phyloP scores from a whole-genome alignment of 805 yeast genomes.

The Jamesozyma jinghongensis region DNA sequence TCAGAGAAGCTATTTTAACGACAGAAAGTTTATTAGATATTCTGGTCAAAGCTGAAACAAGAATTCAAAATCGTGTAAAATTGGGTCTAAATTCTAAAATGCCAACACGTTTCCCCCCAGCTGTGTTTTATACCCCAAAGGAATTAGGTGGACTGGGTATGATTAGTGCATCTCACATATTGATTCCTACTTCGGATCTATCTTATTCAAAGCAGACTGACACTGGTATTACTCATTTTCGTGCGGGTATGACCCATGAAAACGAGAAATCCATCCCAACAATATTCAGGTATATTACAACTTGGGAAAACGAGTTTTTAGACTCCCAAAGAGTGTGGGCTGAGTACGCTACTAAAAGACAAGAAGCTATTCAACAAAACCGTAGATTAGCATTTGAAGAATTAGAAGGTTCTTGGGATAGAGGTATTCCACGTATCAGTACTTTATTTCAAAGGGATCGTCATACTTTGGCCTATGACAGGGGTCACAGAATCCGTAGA shows the following conservation, averaged over 20 bases:
- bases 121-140: constrained; percentile 95
- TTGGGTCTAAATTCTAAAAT: constrained; percentile 93
- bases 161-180: constrained; percentile 92
- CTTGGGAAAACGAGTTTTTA: constrained; percentile 93
- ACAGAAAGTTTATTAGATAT: constrained; percentile 72
- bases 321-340: constrained; percentile 98
- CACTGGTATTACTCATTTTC: constrained; percentile 87
- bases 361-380: constrained; percentile 77
- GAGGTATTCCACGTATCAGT: constrained; percentile 94
- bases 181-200: constrained; percentile 88
- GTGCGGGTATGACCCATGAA: constrained; percentile 83
- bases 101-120: constrained; percentile 99
- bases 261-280: constrained; percentile 85
- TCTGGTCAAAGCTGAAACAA: constrained; percentile 84
- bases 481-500: constrained; percentile 80
- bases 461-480: constrained; percentile 88
- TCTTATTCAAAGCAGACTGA: constrained; percentile 91
- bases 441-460: constrained; percentile 92
- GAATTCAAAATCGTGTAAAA: constrained; percentile 87
- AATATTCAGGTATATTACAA: constrained; percentile 79
- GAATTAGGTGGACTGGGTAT: constrained; percentile 97
- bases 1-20: constrained; percentile 83
- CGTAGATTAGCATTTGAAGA: constrained; percentile 87
- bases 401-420: constrained; percentile 88
- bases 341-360: constrained; percentile 84